Conservation (phyloP, 2,329 filamentous ascomycete species). For the Triangularia verruculosa region DNA sequence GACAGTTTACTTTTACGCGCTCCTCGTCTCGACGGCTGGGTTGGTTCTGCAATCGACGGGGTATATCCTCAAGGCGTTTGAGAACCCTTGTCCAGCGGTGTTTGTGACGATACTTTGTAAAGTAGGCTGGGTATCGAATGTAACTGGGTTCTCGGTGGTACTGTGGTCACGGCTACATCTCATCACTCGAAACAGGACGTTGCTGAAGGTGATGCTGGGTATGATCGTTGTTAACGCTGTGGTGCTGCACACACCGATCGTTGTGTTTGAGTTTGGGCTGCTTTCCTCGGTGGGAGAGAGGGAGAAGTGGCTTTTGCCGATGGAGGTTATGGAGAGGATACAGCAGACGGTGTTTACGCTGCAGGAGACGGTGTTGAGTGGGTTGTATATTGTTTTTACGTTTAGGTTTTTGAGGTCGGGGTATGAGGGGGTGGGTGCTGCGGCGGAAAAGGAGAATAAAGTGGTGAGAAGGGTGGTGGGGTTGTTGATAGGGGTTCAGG, state of each 20-base stretch:
- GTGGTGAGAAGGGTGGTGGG: slow-evolving; percentile 48
- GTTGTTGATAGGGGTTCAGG: slow-evolving; percentile 43
- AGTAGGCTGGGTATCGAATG: slow-evolving; percentile 55
- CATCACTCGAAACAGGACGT: slow-evolving; percentile 48
- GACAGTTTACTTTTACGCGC: slow-evolving; percentile 41
- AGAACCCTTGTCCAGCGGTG: background rate
- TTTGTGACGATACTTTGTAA: slow-evolving; percentile 40
- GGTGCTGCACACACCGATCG: slow-evolving; percentile 51
- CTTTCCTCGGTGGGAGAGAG: slow-evolving; percentile 34
- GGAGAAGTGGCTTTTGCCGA: slow-evolving; percentile 34
- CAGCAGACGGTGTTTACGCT: slow-evolving; percentile 56
- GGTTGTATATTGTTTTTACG: slow-evolving; percentile 53
- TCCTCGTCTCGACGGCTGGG: slow-evolving; percentile 35
- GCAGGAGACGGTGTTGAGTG: slow-evolving; percentile 53
- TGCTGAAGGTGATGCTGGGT: slow-evolving; percentile 48
- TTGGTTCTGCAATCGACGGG: slow-evolving; percentile 41
- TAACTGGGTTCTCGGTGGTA: slow-evolving; percentile 60
- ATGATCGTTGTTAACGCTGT: slow-evolving; percentile 58
- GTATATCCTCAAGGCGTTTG: slow-evolving; percentile 43
- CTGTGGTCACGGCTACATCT: slow-evolving; percentile 62
- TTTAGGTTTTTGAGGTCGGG: slow-evolving; percentile 47
- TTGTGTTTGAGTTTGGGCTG: slow-evolving; percentile 53
- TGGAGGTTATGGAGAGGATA: slow-evolving; percentile 52
- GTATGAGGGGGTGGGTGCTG: slow-evolving; percentile 31
- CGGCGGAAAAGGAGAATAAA: slow-evolving; percentile 27